Evolutionary conservation across 2,329 filamentous ascomycete genomes (phyloP), one percentile per base, ranked within the genome.

Genomic region (Pseudogymnoascus sp.): DNA sequence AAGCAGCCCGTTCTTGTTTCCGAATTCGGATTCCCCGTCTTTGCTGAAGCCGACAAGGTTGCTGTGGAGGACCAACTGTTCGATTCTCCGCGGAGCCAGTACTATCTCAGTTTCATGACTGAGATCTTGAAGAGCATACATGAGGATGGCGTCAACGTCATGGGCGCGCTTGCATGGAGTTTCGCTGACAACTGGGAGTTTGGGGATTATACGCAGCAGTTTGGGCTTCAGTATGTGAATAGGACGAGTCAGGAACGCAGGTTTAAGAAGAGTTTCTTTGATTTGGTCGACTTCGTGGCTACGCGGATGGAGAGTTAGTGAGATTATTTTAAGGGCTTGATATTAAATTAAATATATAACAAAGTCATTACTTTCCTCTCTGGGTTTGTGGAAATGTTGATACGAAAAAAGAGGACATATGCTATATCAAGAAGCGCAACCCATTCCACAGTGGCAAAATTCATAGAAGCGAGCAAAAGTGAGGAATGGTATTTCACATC

Each of bases 1-100:
- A 77, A 72, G 33, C 69, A 72, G 0, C 80, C 80, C 0, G 73
- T 82, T 6, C 45, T 76, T 3, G 69, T 77, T 39, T 77, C 78
- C 5, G 83, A 86, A 68, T 85, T 85, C 65, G 84, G 84, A 0
- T 85, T 83, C 68, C 80, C 82, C 3, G 77, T 83, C 0, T 82
- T 77, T 58, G 76, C 68, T 7, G 82, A 84, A 67, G 72, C 38
- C 14, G 11, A 73, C 0, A 76, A 78, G 49, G 75, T 73, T 9
- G 74, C 73, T 16, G 69, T 79, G 6, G 63, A 72, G 2, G 78
- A 79, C 61, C 78, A 80, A 60, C 70, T 76, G 1, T 80, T 75
- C 49, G 79, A 82, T 64, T 72, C 71, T 1, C 75, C 77, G 2
- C 73, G 79, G 2, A 77, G 73, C 36, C 64, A 73, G 28, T 82